Conservation (phyloP, 202 grass and related monocot genomes). For the Setaria viridis region DNA sequence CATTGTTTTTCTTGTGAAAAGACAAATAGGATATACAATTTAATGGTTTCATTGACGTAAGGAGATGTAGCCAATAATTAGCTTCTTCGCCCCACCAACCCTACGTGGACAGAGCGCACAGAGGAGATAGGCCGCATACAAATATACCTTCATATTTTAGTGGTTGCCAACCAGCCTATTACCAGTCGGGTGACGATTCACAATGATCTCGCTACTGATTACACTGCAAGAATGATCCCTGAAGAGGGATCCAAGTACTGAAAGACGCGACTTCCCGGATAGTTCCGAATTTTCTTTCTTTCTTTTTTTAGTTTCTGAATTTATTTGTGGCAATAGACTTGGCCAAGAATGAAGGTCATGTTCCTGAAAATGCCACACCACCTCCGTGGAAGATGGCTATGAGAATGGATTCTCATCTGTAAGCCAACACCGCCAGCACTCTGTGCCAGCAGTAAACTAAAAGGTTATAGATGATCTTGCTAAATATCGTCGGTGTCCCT, state of each 20-base stretch:
- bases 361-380: not conserved
- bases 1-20: not conserved
- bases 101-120: not conserved
- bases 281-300: not conserved
- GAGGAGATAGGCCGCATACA: not conserved
- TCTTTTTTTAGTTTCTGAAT: not conserved
- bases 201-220: conserved; percentile 30
- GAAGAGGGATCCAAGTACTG: not conserved
- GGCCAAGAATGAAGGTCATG: not conserved
- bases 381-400: not conserved
- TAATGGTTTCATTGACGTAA: not conserved
- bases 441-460: not conserved
- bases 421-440: not conserved
- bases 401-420: not conserved
- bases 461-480: not conserved
- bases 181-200: not conserved
- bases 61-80: not conserved
- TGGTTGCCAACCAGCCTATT: conserved; percentile 22
- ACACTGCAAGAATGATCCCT: not conserved
- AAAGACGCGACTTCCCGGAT: not conserved
- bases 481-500: not conserved
- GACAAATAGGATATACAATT: not conserved
- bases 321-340: not conserved
- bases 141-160: not conserved
- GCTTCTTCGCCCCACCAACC: not conserved